Evolutionary conservation across 257 asterid species (phyloP).

Genomic region (Nicotiana paniculata): DNA sequence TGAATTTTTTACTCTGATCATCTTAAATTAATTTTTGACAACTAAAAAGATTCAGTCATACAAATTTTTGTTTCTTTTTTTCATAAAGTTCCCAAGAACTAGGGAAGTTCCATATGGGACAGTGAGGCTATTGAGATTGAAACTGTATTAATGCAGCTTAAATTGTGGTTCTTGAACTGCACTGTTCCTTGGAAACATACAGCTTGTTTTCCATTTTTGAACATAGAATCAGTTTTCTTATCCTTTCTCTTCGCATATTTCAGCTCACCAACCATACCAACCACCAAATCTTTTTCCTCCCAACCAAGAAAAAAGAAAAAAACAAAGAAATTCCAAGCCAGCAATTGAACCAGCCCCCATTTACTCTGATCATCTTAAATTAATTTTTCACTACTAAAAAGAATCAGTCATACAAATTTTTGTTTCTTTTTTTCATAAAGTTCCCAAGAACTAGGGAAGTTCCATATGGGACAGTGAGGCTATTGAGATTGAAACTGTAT

Average conservation of each 20-base stretch:
- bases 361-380: background rate
- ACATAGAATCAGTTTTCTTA: background rate
- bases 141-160: background rate
- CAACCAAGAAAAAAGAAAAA: background rate
- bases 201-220: background rate
- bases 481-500: too few relatives aligned
- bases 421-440: background rate
- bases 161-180: background rate
- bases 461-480: too few relatives aligned
- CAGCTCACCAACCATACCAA: conserved; percentile 1
- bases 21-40: background rate
- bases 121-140: too few relatives aligned
- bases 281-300: background rate
- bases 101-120: too few relatives aligned
- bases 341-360: background rate
- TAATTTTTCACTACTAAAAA: background rate
- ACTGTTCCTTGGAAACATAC: background rate
- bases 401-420: background rate
- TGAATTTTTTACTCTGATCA: background rate
- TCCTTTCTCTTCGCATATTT: background rate
- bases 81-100: background rate
- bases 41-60: background rate
- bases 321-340: background rate
- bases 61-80: background rate
- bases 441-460: background rate